Evolutionary conservation across 2,329 filamentous ascomycete genomes (phyloP), one percentile per base, ranked within the genome.

Genomic region (Phaeosphaeria sp.): DNA sequence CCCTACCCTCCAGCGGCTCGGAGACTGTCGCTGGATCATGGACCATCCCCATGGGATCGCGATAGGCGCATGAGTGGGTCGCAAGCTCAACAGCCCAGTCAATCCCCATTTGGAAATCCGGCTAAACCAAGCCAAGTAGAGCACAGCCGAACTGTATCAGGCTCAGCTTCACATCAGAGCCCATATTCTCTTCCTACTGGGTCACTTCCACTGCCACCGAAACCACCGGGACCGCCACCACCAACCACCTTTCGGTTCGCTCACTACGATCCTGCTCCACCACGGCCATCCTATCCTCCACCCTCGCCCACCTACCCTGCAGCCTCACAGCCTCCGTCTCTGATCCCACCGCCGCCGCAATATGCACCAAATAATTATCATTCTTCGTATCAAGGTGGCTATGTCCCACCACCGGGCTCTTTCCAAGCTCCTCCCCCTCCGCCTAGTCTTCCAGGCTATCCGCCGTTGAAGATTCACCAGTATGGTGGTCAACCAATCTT

Each of bases 401-500:
- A 76, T 44, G 61, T 72, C 17, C 69, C 73, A 13, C 73, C 73
- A 4, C 66, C 71, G 42, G 71, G 72, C 11, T 71, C 71, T 23
- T 77, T 75, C 48, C 69, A 72, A 59, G 71, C 72, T 25, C 72
- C 69, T 17, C 72, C 69, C 3, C 68, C 71, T 44, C 76, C 69
- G 2, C 62, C 67, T 18, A 60, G 55, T n/a, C 51, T 63, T 10
- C 36, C 65, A 13, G 60, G 63, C 11, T 75, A 75, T 39, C 72
- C 72, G 25, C 72, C 73, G 0, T 64, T 75, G 1, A 76, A 76
- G 50, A 73, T 75, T 13, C 74, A 73, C 7, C 77, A 79, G 54
- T 79, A 77, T 50, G 77, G 77, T 1, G 77, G 76, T 15, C 74
- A 76, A 50, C 76, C 75, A 4, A 78, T 79, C 47, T 67, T 78